Conservation (phyloP, 2,329 filamentous ascomycete species). For the Trichoderma harzianum region DNA sequence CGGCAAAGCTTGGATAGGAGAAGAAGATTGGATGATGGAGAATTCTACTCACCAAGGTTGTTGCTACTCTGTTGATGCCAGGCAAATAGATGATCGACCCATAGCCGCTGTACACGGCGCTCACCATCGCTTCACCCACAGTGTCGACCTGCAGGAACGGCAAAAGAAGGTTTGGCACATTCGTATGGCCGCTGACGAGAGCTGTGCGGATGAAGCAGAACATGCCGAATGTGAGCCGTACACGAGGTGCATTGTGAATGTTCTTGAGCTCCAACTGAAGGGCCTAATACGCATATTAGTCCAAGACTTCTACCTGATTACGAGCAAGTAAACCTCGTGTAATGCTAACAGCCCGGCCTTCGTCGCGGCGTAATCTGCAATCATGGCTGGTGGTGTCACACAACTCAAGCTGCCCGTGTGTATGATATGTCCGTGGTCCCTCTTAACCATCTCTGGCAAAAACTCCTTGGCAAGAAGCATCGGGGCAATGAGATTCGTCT, state of each 20-base stretch:
- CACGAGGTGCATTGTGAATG: slow-evolving; percentile 28
- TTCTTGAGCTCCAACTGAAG: slow-evolving; percentile 32
- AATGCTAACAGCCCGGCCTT: slow-evolving; percentile 42
- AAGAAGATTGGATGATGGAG: not conserved
- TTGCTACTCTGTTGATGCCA: slow-evolving; percentile 26
- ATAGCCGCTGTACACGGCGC: slow-evolving; percentile 31
- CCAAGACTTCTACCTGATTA: not conserved
- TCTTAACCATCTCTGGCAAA: slow-evolving; percentile 53
- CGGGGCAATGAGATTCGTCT: slow-evolving; percentile 55
- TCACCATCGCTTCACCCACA: slow-evolving; percentile 30
- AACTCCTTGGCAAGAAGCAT: slow-evolving; percentile 58
- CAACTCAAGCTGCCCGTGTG: slow-evolving; percentile 59
- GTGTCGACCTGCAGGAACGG: slow-evolving; percentile 34
- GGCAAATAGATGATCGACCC: slow-evolving; percentile 32
- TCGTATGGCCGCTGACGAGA: slow-evolving; percentile 27
- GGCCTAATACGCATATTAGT: slow-evolving; percentile 21
- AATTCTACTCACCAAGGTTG: slow-evolving; percentile 27
- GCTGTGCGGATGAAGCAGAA: slow-evolving; percentile 34
- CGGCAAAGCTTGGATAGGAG: not conserved
- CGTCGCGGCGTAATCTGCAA: slow-evolving; percentile 58
- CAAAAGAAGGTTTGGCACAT: slow-evolving; percentile 28
- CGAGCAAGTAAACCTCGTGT: slow-evolving; percentile 24
- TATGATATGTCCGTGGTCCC: slow-evolving; percentile 63
- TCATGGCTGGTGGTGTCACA: slow-evolving; percentile 48
- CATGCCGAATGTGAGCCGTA: slow-evolving; percentile 30